A percentile compares a stretch with the other conserved stretches of the same genome.
Evolutionary conservation across 257 asterid species (phyloP).

Genomic region (Schizonepeta tenuifolia): DNA sequence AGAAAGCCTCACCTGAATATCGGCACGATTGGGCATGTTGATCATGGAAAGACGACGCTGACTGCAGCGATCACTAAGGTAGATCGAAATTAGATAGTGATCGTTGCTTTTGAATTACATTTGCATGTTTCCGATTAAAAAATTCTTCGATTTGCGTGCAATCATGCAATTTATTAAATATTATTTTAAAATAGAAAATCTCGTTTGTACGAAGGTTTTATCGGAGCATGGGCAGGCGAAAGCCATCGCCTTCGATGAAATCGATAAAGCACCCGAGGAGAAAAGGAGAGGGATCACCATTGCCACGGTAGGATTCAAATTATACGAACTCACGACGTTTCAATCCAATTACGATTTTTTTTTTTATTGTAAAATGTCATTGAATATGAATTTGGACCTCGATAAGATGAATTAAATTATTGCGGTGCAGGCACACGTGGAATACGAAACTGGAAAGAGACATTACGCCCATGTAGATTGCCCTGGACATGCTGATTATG

Average conservation of each 20-base stretch:
- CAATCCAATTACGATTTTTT: no score
- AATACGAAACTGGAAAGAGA: conserved; percentile 80
- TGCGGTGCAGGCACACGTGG: conserved; percentile 79
- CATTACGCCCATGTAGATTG: conserved; percentile 60
- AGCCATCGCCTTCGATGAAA: conserved; percentile 87
- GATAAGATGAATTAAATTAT: no score
- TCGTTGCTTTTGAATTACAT: no score
- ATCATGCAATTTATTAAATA: neutral
- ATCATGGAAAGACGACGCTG: conserved; percentile 76
- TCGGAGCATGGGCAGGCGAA: conserved; percentile 91
- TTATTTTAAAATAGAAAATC: neutral
- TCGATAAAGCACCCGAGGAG: conserved; percentile 96
- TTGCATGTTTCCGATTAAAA: no score
- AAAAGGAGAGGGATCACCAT: conserved; percentile 91
- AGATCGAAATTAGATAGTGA: neutral
- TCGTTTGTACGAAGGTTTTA: conserved; percentile 53
- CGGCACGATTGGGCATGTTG: conserved; percentile 48
- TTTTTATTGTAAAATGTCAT: no score
- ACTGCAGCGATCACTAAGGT: conserved; percentile 97
- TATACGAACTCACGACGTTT: no score
- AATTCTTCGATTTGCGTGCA: no score
- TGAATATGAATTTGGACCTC: no score
- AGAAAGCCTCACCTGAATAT: conserved; percentile 47
- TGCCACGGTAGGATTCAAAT: no score
- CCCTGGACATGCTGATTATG: conserved; percentile 96